These are phyloP conservation scores for Lactarius tabidus DNA, from an alignment of 768 basidiomycete genomes.

Conservation along the genomic window DNA sequence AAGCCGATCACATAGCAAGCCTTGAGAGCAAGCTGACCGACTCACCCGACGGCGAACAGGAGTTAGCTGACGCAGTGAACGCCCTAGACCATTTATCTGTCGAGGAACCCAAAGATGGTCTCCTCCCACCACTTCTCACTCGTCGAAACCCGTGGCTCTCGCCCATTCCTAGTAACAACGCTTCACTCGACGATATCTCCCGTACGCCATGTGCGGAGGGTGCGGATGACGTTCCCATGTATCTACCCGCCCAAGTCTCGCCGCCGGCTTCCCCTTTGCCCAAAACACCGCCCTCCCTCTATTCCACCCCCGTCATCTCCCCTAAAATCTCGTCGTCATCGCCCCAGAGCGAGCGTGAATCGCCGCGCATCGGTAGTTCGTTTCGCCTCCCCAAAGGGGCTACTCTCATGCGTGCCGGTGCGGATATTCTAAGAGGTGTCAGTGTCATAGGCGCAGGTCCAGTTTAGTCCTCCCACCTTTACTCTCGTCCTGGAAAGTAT, in stretches of 20 bases:
- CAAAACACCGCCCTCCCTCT: constrained; percentile 16
- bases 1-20: background rate
- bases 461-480: background rate
- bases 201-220: background rate
- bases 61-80: background rate
- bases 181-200: constrained; percentile 18
- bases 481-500: background rate
- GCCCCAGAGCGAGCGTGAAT: background rate
- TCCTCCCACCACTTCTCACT: constrained; percentile 17
- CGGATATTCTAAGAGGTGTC: constrained; percentile 32
- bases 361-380: constrained; percentile 5
- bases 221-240: background rate
- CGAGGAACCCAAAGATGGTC: constrained; percentile 2
- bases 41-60: background rate
- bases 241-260: background rate
- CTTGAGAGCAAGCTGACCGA: background rate
- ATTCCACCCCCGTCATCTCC: constrained; percentile 15
- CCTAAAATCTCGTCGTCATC: constrained; percentile 9
- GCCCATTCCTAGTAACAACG: constrained; percentile 23
- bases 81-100: constrained; percentile 2
- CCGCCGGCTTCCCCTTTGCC: constrained; percentile 17
- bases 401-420: constrained; percentile 29
- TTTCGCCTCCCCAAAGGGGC: constrained; percentile 25
- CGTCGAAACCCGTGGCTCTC: constrained; percentile 11
- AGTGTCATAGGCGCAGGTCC: constrained; percentile 22